phyloP scores from a whole-genome alignment of 2,329 filamentous ascomycete species.

The Beauveria bassiana region DNA sequence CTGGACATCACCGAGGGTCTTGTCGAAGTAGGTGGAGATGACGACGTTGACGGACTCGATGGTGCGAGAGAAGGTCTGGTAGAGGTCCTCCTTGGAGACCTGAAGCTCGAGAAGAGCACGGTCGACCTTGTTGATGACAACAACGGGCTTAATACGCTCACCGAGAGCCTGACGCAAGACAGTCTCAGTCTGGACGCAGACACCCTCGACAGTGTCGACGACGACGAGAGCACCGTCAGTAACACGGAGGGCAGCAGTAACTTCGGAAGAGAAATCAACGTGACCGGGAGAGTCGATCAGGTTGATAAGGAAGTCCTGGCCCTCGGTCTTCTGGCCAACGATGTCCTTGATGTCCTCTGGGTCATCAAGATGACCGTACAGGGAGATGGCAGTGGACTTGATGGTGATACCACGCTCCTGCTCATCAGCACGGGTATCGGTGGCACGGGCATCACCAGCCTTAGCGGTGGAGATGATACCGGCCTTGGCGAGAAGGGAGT shows the following conservation, averaged over 20 bases:
- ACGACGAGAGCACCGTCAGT: slow-evolving; percentile 99
- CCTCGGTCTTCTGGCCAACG: slow-evolving; percentile 75
- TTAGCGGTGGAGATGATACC: slow-evolving; percentile 99
- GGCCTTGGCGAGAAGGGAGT: slow-evolving; percentile 97
- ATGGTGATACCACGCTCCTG: slow-evolving; percentile 99
- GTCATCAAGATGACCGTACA: slow-evolving; percentile 78
- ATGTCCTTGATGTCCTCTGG: slow-evolving; percentile 93
- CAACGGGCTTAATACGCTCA: slow-evolving; percentile 99
- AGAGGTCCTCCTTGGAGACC: slow-evolving; percentile 97
- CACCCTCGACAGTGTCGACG: slow-evolving; percentile 99
- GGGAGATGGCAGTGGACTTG: slow-evolving; percentile 99
- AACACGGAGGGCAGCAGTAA: slow-evolving; percentile 98
- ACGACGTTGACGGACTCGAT: slow-evolving; percentile 99
- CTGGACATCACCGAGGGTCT: slow-evolving; percentile 93
- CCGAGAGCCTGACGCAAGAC: slow-evolving; percentile 97
- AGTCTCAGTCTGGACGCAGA: slow-evolving; percentile 99
- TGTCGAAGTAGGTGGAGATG: slow-evolving; percentile 98
- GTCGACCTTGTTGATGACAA: slow-evolving; percentile 99
- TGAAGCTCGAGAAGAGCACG: slow-evolving; percentile 98
- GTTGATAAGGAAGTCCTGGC: slow-evolving; percentile 99
- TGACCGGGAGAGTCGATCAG: slow-evolving; percentile 99
- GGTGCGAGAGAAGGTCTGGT: slow-evolving; percentile 99
- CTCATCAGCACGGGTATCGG: slow-evolving; percentile 94
- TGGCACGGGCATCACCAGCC: slow-evolving; percentile 92
- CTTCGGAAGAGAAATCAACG: slow-evolving; percentile 99